phyloP scores from a whole-genome alignment of 148 eudicot species.

The Beta vulgaris region DNA sequence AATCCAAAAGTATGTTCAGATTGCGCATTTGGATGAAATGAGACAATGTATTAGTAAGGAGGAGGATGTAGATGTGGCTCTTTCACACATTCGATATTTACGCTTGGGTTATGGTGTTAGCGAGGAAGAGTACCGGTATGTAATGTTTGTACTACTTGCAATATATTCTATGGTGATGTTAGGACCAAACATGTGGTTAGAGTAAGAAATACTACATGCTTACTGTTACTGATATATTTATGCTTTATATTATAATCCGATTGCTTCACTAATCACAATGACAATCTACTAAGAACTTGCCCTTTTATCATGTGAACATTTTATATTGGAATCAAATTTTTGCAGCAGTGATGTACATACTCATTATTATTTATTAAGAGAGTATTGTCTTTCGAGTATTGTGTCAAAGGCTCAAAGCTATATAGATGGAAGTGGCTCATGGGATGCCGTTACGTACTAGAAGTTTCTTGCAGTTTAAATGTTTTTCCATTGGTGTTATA shows the following conservation, averaged over 20 bases:
- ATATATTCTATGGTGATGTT: background rate
- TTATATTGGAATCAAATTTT: too few relatives aligned
- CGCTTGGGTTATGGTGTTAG: conserved; percentile 60
- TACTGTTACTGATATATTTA: background rate
- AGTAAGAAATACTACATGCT: background rate
- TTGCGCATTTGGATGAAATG: conserved; percentile 74
- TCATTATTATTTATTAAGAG: background rate
- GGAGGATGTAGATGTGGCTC: conserved; percentile 47
- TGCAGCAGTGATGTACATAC: too few relatives aligned
- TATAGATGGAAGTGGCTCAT: background rate
- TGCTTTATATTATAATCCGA: background rate
- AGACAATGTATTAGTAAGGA: conserved; percentile 41
- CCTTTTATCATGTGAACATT: background rate
- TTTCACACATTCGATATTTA: conserved; percentile 62
- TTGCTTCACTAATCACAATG: background rate
- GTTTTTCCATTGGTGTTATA: background rate
- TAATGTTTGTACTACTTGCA: background rate
- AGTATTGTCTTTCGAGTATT: background rate
- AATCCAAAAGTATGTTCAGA: conserved; percentile 59
- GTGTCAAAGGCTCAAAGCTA: too few relatives aligned
- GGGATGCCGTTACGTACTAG: background rate
- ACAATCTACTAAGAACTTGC: background rate
- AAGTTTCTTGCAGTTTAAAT: background rate
- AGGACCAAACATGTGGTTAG: background rate
- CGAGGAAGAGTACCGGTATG: conserved; percentile 75